These are phyloP conservation scores for Ophiostoma sp. DNA, from an alignment of 2,329 filamentous ascomycete genomes.

Conservation along the genomic window DNA sequence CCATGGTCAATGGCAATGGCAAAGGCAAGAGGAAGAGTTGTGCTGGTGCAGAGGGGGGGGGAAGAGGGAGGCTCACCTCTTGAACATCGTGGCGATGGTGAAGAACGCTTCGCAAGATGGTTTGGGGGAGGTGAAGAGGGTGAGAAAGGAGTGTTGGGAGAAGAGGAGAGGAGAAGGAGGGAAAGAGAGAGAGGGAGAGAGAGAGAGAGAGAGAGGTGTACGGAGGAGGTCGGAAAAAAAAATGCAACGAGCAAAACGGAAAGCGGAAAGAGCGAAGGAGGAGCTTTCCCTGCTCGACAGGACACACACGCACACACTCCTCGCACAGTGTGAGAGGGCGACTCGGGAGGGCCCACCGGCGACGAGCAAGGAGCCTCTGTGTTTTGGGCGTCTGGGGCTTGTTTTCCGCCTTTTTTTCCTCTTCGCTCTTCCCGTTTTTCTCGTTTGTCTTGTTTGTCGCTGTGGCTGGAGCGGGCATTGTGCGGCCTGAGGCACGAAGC, in stretches of 20 bases:
- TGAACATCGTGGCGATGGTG: conserved; percentile 62
- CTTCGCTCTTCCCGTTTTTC: neutral
- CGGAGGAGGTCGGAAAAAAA: conserved; percentile 29
- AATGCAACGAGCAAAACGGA: conserved; percentile 27
- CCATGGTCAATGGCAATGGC: neutral
- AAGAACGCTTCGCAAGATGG: conserved; percentile 25
- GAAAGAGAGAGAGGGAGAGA: conserved; percentile 9
- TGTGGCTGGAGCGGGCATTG: neutral
- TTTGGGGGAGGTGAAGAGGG: conserved; percentile 15
- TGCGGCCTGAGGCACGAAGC: conserved; percentile 23
- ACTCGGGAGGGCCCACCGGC: too few species aligned
- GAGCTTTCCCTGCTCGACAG: conserved; percentile 24
- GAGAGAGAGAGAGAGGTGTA: conserved; percentile 17
- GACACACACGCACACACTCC: conserved; percentile 12
- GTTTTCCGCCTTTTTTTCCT: neutral
- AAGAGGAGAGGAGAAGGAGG: conserved; percentile 4
- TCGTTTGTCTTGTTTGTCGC: neutral
- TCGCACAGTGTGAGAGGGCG: neutral
- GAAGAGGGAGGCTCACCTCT: conserved; percentile 55
- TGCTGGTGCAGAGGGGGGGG: too few species aligned
- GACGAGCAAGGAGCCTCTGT: too few species aligned
- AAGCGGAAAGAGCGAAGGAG: conserved; percentile 19
- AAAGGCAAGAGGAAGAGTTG: neutral
- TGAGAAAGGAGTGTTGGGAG: conserved; percentile 15
- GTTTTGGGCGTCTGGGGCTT: too few species aligned